phyloP scores from a whole-genome alignment of 306 rosid genomes.

The Alnus glutinosa region DNA sequence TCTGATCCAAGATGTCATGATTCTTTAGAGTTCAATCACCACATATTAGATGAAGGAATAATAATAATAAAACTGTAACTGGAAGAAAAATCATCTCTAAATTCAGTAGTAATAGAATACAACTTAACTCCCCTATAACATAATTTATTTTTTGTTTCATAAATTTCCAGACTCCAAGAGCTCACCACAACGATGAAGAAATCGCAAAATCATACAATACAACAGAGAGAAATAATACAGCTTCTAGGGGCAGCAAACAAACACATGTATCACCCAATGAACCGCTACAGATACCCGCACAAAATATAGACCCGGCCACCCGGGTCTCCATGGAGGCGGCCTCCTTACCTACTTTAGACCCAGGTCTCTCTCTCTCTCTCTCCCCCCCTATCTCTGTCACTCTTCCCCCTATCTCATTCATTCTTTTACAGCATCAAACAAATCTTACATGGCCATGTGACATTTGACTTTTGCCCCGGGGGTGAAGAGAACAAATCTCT shows the following conservation, averaged over 20 bases:
- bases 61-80: background rate
- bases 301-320: conserved; percentile 19
- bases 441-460: conserved; percentile 47
- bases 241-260: conserved; percentile 28
- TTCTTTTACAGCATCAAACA: conserved; percentile 40
- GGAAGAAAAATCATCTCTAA: background rate
- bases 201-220: conserved; percentile 40
- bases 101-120: conserved; percentile 14
- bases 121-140: conserved; percentile 25
- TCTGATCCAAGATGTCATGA: background rate
- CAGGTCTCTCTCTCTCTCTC: conserved; percentile 2
- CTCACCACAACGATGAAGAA: conserved; percentile 23
- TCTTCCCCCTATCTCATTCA: conserved; percentile 7
- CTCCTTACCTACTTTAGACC: conserved; percentile 27
- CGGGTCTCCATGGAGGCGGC: conserved; percentile 21
- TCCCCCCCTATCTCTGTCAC: conserved; percentile 10
- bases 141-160: conserved; percentile 13
- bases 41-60: too few relatives aligned
- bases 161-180: conserved; percentile 9
- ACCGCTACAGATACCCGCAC: conserved; percentile 34
- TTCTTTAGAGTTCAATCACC: background rate
- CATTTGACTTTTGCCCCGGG: conserved; percentile 30
- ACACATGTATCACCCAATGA: conserved; percentile 32
- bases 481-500: conserved; percentile 14
- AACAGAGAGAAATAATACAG: conserved; percentile 8